These are phyloP conservation scores for Aphanomyces stellatus DNA, from an alignment of 352 stramenopile species.

Conservation along the genomic window DNA sequence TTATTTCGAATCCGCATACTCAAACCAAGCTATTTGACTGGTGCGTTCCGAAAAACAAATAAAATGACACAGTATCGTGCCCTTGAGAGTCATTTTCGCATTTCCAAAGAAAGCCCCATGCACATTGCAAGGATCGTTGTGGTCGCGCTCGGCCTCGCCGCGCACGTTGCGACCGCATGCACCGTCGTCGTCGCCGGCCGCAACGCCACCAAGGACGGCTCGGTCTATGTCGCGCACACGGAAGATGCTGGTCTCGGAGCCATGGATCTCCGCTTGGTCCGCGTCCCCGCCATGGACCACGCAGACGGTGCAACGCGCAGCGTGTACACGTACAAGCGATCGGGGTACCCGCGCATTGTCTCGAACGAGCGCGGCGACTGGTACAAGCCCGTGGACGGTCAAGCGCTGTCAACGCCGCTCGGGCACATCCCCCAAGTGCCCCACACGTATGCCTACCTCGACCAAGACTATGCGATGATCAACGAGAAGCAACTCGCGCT, in stretches of 20 bases:
- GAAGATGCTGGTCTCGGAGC: conserved; percentile 64
- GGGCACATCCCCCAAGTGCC: conserved; percentile 83
- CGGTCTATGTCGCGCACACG: conserved; percentile 84
- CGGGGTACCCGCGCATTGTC: conserved; percentile 66
- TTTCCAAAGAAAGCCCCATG: too few relatives aligned
- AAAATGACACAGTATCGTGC: too few relatives aligned
- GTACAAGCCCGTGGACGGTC: conserved; percentile 38
- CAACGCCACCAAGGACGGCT: conserved; percentile 67
- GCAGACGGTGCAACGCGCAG: conserved; percentile 28
- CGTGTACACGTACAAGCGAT: conserved; percentile 29
- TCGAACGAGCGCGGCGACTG: conserved; percentile 50
- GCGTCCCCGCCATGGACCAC: conserved; percentile 80
- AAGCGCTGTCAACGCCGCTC: conserved; percentile 44
- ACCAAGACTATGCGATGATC: conserved; percentile 91
- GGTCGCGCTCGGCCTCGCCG: background rate
- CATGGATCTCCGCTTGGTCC: conserved; percentile 85
- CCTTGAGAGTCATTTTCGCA: too few relatives aligned
- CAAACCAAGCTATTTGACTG: too few relatives aligned
- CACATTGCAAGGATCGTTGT: too few relatives aligned
- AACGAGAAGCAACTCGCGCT: conserved; percentile 93
- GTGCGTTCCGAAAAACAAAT: too few relatives aligned
- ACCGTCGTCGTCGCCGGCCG: conserved; percentile 82
- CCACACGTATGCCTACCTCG: conserved; percentile 91
- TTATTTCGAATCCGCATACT: too few relatives aligned
- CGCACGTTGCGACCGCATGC: conserved; percentile 32